Percentiles rank a stretch among this genome's conserved stretches.
Conservation (phyloP, 768 basidiomycete species). For the Macrocybe gigantea region DNA sequence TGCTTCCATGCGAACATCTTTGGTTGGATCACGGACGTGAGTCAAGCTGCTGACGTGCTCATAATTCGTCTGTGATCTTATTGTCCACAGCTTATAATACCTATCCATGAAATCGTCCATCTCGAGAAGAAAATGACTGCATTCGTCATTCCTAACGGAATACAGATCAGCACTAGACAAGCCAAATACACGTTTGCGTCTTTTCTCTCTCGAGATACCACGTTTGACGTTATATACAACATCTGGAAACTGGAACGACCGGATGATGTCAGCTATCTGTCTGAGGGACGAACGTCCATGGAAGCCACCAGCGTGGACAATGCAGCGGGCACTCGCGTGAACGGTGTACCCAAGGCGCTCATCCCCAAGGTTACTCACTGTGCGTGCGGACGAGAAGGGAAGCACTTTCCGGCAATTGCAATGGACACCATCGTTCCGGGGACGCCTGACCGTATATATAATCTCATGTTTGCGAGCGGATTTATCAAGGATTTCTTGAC, state of each 20-base stretch:
- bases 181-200: constrained; percentile 93
- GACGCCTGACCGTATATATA: constrained; percentile 92
- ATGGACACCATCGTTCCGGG: constrained; percentile 81
- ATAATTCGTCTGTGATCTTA: constrained; percentile 14
- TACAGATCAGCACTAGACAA: constrained; percentile 78
- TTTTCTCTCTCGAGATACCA: constrained; percentile 93
- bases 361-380: constrained; percentile 59
- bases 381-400: constrained; percentile 61
- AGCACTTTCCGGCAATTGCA: constrained; percentile 68
- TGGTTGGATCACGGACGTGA: constrained; percentile 95
- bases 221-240: constrained; percentile 92
- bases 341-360: constrained; percentile 5
- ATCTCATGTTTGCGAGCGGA: constrained; percentile 91
- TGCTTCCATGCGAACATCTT: constrained; percentile 99
- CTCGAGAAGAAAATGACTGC: constrained; percentile 98
- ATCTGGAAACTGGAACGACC: constrained; percentile 92
- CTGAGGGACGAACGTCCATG: constrained; percentile 29
- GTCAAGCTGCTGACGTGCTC: constrained; percentile 21
- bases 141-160: constrained; percentile 95
- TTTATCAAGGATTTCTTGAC: constrained; percentile 94
- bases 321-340: constrained; percentile 13
- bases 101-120: constrained; percentile 78
- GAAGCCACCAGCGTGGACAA: constrained; percentile 19
- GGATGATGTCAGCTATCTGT: constrained; percentile 38
- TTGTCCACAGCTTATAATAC: constrained; percentile 68